Conservation (phyloP, 2,329 filamentous ascomycete species). For the Ceratocystis alfenasii region DNA sequence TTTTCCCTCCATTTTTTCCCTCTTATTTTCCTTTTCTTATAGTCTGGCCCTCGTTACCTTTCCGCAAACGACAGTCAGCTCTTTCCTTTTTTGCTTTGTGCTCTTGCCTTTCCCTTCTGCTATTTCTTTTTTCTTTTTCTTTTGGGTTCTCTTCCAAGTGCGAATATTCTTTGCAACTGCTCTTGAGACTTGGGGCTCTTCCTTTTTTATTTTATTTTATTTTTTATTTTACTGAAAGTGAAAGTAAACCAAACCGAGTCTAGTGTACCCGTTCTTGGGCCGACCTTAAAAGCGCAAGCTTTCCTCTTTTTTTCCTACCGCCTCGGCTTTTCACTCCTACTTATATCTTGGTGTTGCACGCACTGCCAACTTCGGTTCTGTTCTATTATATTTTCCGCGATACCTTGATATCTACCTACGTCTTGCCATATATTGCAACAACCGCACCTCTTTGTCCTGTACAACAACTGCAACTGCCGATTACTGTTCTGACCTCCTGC, state of each 20-base stretch:
- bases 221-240: too few relatives aligned
- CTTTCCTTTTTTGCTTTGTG: neutral
- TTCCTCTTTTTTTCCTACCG: neutral
- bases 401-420: neutral
- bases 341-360: conserved; percentile 9
- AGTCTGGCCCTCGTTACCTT: neutral
- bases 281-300: conserved; percentile 5
- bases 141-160: conserved; percentile 5
- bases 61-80: conserved; percentile 4
- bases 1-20: neutral
- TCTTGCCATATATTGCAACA: neutral
- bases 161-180: neutral
- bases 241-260: neutral
- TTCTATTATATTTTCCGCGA: neutral
- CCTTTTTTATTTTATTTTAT: neutral
- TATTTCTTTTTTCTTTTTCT: neutral
- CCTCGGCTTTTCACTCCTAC: neutral
- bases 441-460: neutral
- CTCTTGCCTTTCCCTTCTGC: neutral
- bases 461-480: neutral
- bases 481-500: neutral
- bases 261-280: neutral
- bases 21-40: neutral
- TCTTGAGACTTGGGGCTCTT: neutral
- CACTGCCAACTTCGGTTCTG: neutral